Base-by-base conservation (phyloP, 2,329 filamentous ascomycete genomes). In the Volutella citrinella region DNA sequence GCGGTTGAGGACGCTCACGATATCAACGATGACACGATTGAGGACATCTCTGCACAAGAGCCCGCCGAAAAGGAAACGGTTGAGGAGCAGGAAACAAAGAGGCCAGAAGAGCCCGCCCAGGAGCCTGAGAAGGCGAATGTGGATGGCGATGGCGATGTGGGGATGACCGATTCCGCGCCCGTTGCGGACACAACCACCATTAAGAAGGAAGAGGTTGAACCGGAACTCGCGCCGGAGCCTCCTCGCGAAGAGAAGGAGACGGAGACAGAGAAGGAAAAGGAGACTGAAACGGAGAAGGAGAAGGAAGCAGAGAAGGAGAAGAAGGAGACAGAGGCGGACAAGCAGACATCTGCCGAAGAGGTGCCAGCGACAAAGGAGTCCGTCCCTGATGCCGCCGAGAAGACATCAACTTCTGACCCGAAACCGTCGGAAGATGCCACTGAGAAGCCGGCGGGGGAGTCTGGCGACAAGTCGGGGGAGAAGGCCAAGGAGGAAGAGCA, bases 131-230 rank as follows among this genome's bases (percentile, higher is more conserved):
- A 29, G 47, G 45, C 28, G 5, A 62, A 61, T 20, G 53, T 65
- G 5, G 72, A 76, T 19, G 56, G 54, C 3, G 71, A 75, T 36
- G 71, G 71, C 10, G 70, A 76, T 46, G 60, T 76, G 7, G 69
- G 71, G 9, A 76, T 76, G 71, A 60, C 57, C 4, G 69, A 63
- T 4, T 54, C 57, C 1, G 42, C 58, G 2, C 36, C 48, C 15
- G 38, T 39, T 7, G 54, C 55, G 18, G 51, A 49, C 25, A 36
- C 38, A 19, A 44, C 43, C 8, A 45, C 43, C 5, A 50, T 52
- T 10, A 53, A 55, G 26, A 51, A 44, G 27, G 49, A 49, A 16
- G 46, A 52, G 7, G 31, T 48, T 12, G 45, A 52, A 20, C 34
- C 43, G 3, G 51, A 54, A 36, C 27, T 39, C 16, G 30, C 39